A percentile compares a stretch with the other conserved stretches of the same genome.
These are phyloP conservation scores for Aeschynomene evenia DNA, from an alignment of 306 rosid species.

Conservation along the genomic window DNA sequence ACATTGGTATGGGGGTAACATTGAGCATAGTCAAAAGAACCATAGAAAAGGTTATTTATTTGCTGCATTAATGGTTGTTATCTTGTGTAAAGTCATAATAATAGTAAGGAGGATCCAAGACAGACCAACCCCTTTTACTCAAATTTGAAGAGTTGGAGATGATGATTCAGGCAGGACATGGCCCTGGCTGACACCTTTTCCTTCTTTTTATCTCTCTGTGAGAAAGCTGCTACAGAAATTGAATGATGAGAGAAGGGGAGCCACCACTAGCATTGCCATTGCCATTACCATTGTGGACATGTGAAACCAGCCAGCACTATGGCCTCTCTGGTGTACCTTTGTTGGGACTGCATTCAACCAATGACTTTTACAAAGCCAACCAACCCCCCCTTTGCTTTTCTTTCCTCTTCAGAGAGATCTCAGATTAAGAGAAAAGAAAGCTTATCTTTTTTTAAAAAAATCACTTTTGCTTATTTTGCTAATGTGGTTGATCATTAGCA, in stretches of 20 bases:
- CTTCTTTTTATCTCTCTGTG: background rate
- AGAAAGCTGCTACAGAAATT: conserved; percentile 34
- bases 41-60: conserved; percentile 21
- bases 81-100: conserved; percentile 8
- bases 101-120: conserved; percentile 48
- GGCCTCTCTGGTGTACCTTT: conserved; percentile 41
- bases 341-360: conserved; percentile 57
- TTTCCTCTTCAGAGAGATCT: conserved; percentile 41
- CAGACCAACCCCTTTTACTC: conserved; percentile 46
- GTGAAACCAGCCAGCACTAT: conserved; percentile 59
- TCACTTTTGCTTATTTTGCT: conserved; percentile 13
- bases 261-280: too few species aligned
- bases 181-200: conserved; percentile 30
- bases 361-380: conserved; percentile 50
- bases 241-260: conserved; percentile 66
- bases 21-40: conserved; percentile 44
- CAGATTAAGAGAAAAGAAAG: conserved; percentile 14
- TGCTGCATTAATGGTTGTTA: conserved; percentile 19
- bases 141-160: conserved; percentile 21
- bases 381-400: conserved; percentile 53
- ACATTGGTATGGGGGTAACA: conserved; percentile 27
- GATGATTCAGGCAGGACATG: conserved; percentile 25
- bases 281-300: conserved; percentile 55
- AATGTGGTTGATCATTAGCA: conserved; percentile 12
- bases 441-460: too few species aligned